These are phyloP conservation scores for Salix udensis DNA, from an alignment of 345 rosid genomes.

Conservation along the genomic window DNA sequence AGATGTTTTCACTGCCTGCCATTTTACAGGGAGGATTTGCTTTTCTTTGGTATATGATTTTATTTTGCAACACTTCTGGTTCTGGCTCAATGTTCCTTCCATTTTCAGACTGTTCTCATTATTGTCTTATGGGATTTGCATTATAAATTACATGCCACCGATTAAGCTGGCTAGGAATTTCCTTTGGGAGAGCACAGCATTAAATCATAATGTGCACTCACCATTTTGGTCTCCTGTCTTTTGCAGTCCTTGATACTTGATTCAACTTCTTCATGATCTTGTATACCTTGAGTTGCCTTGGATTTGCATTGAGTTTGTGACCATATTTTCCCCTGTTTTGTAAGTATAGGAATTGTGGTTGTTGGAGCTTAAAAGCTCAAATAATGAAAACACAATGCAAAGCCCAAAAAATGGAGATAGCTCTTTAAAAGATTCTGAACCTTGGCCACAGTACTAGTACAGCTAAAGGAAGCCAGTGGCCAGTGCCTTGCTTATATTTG, in stretches of 20 bases:
- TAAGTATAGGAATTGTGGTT: constrained; percentile 35
- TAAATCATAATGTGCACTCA: not conserved
- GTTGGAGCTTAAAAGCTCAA: constrained; percentile 40
- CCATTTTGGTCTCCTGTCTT: not conserved
- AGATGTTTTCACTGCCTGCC: not conserved
- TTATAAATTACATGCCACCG: not conserved
- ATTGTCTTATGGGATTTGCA: not conserved
- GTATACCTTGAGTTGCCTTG: not conserved
- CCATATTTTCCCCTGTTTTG: constrained; percentile 16
- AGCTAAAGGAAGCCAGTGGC: constrained; percentile 53
- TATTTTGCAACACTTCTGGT: no score
- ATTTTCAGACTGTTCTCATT: not conserved
- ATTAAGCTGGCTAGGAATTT: not conserved
- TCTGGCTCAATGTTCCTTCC: not conserved
- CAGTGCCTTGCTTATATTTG: constrained; percentile 45
- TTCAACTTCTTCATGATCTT: not conserved
- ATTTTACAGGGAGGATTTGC: not conserved
- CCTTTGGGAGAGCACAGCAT: not conserved
- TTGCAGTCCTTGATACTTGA: not conserved
- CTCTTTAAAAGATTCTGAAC: constrained; percentile 40
- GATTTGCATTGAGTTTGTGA: constrained; percentile 2
- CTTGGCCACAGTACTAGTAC: constrained; percentile 41
- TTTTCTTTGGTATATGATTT: not conserved
- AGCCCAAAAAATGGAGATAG: constrained; percentile 32
- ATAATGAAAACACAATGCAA: constrained; percentile 33